These are phyloP conservation scores for Marasmius oreades DNA, from an alignment of 1,284 basidiomycete species.

Conservation along the genomic window DNA sequence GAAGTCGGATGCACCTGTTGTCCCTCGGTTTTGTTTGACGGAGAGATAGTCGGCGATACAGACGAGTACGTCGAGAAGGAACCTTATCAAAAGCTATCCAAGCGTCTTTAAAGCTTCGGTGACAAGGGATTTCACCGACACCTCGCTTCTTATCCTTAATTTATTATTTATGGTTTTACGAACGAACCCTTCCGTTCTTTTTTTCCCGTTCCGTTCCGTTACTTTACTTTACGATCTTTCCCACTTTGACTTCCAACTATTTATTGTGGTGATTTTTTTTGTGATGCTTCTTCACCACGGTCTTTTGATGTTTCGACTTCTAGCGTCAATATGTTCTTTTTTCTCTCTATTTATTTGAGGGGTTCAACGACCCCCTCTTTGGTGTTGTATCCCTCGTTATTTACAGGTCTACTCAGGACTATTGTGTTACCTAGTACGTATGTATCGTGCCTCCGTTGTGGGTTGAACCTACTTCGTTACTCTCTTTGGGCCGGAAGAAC, in stretches of 20 bases:
- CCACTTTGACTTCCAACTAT: background rate
- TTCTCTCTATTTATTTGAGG: no score
- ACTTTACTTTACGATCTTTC: background rate
- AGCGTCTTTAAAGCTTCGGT: background rate
- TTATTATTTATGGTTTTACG: background rate
- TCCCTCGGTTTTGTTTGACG: constrained; percentile 53
- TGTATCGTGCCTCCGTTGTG: background rate
- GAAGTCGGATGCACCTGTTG: constrained; percentile 42
- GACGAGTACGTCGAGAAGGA: constrained; percentile 15
- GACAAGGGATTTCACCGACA: background rate
- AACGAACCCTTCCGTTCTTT: constrained; percentile 1
- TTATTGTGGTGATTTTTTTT: background rate
- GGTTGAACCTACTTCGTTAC: background rate
- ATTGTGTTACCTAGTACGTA: no score
- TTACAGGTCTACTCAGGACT: no score
- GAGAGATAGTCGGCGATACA: constrained; percentile 14
- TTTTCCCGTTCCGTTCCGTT: background rate
- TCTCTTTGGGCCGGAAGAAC: no score
- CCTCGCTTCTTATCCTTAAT: background rate
- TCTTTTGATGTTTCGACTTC: no score
- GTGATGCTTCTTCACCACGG: background rate
- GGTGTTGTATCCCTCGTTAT: no score
- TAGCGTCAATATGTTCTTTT: no score
- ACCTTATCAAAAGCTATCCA: constrained; percentile 5
- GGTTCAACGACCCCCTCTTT: no score